A percentile compares a stretch with the other conserved stretches of the same genome.
These are phyloP conservation scores for Aspergillus aculeatinus DNA, from an alignment of 2,329 filamentous ascomycete genomes.

Conservation along the genomic window DNA sequence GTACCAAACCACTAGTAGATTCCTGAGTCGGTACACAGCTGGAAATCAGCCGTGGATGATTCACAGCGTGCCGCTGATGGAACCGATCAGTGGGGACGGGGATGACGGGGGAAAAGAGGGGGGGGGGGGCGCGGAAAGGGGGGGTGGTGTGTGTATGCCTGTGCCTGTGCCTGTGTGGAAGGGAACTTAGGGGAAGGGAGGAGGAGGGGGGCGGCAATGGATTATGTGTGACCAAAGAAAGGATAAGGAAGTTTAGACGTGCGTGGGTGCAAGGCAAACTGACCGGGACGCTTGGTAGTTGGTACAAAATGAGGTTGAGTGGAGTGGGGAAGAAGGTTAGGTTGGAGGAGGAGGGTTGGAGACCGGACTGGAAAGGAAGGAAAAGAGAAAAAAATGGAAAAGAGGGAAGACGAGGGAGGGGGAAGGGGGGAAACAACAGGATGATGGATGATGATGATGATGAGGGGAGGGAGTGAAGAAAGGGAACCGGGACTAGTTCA, in stretches of 20 bases:
- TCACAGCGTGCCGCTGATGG: constrained; percentile 22
- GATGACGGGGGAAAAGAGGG: constrained; percentile 15
- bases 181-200: neutral
- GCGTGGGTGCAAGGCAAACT: constrained; percentile 10
- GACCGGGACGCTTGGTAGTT: constrained; percentile 7
- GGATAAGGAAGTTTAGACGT: neutral
- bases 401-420: neutral
- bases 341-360: constrained; percentile 6
- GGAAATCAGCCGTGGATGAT: constrained; percentile 17
- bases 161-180: constrained; percentile 6
- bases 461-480: neutral
- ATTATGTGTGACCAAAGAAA: neutral
- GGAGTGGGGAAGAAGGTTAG: constrained; percentile 19
- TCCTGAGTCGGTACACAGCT: neutral
- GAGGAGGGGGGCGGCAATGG: neutral
- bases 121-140: neutral
- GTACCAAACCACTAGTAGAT: constrained; percentile 1
- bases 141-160: constrained; percentile 17
- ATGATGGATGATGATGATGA: constrained; percentile 4
- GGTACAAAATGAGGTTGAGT: neutral
- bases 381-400: constrained; percentile 1
- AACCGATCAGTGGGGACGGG: constrained; percentile 24
- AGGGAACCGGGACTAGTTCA: neutral
- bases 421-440: neutral
- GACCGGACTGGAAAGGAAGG: constrained; percentile 10